phyloP scores from a whole-genome alignment of 257 asterid genomes.

The Penstemon davidsonii region DNA sequence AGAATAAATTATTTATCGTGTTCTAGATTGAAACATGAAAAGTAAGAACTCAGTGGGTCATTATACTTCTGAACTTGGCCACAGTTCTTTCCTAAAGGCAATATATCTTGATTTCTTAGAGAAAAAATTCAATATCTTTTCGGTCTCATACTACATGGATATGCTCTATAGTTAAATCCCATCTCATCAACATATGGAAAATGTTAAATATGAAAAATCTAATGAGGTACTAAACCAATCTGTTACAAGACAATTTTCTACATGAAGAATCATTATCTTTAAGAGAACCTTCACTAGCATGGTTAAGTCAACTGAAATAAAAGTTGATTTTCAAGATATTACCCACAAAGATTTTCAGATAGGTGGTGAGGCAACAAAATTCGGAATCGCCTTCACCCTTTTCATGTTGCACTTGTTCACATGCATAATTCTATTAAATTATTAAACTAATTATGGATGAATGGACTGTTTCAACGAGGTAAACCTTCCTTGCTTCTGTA shows the following conservation, averaged over 20 bases:
- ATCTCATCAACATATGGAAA: slow-evolving; percentile 9
- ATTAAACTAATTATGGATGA: slow-evolving; percentile 6
- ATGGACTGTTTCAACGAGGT: slow-evolving; percentile 23
- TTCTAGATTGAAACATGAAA: neutral
- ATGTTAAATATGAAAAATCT: neutral
- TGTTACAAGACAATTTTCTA: neutral
- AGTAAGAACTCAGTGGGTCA: neutral
- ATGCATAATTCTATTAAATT: slow-evolving; percentile 1
- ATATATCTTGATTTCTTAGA: neutral
- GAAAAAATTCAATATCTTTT: no score
- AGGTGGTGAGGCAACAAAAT: neutral
- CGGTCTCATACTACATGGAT: no score
- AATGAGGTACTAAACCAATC: slow-evolving; percentile 3
- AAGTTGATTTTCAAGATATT: slow-evolving; percentile 1
- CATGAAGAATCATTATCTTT: slow-evolving; percentile 15
- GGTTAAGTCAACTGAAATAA: slow-evolving; percentile 14
- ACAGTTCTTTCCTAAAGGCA: neutral
- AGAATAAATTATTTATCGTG: no score
- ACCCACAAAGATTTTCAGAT: neutral
- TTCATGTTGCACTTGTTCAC: slow-evolving; percentile 17
- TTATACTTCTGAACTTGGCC: neutral
- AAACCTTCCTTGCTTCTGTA: slow-evolving; percentile 92
- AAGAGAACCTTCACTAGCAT: slow-evolving; percentile 19
- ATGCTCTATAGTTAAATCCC: neutral
- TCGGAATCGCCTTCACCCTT: slow-evolving; percentile 11